A percentile compares a stretch with the other conserved stretches of the same genome.
Evolutionary conservation across 2,329 filamentous ascomycete genomes (phyloP).

Genomic region (Penicillium glabrum): DNA sequence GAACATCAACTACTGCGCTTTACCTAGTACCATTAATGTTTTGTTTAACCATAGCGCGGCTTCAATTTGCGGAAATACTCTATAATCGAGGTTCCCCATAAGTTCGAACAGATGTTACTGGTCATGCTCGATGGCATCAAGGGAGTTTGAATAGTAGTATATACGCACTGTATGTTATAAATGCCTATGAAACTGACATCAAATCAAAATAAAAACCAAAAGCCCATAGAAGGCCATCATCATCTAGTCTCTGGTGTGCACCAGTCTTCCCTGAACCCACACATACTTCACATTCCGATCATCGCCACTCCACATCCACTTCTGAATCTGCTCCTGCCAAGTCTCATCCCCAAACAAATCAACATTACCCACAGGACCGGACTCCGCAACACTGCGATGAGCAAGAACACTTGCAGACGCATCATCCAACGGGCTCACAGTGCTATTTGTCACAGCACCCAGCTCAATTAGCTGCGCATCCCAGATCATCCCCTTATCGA

Average conservation of each 20-base stretch:
- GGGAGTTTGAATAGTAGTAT: no score
- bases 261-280: slow-evolving; percentile 83
- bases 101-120: no score
- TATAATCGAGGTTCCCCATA: no score
- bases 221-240: no score
- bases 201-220: background rate
- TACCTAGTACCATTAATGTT: no score
- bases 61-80: no score
- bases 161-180: no score
- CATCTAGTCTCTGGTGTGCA: slow-evolving; percentile 54
- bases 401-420: background rate
- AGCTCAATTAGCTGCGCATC: slow-evolving; percentile 83
- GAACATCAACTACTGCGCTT: no score
- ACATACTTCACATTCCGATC: slow-evolving; percentile 86
- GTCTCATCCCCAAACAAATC: slow-evolving; percentile 89
- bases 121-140: no score
- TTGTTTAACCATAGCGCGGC: no score
- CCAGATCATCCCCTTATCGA: slow-evolving; percentile 84
- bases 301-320: slow-evolving; percentile 94
- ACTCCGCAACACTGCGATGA: slow-evolving; percentile 29
- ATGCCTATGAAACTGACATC: no score
- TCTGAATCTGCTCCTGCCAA: slow-evolving; percentile 83
- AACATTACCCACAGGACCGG: slow-evolving; percentile 62
- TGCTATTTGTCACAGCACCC: slow-evolving; percentile 41
- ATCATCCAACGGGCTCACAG: slow-evolving; percentile 14